Base-by-base conservation (phyloP, 805 yeast genomes). In the Debaryomyces maramus region DNA sequence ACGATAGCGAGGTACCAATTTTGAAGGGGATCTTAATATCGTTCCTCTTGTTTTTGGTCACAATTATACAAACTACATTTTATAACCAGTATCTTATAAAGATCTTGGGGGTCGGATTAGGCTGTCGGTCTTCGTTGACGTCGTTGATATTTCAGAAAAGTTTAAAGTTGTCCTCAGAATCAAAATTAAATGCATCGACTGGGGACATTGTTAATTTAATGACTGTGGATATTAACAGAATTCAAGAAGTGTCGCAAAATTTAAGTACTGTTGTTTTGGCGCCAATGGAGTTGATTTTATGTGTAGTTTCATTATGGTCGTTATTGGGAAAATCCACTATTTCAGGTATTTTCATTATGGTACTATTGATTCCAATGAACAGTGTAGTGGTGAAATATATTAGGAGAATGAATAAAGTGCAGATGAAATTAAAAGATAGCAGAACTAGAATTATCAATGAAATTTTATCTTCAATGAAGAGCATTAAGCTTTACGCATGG, bases 191-290 rank as follows among this genome's bases (percentile, higher is more conserved):
- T 13, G 67, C 75, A 47, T 64, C 88, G 2, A 76, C 90, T 2
- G 95, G 96, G 48, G 95, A 87, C 48, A 85, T 88, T 38, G 75
- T 88, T 48, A 88, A 86, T 52, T 70, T 83, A 53, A 75, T 86
- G 67, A 78, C 93, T 14, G 90, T 85, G 22, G 97, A 88, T 65
- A 80, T 85, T 9, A 65, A 67, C 34, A 70, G 85, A 45, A 65
- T 88, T 20, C 85, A 81, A 53, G 80, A 77, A 27, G 61, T 85
- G 39, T 60, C 78, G n/a, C 68, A 70, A 34, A 72, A 75, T 44
- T 61, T 81, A 18, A 82, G 78, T 47, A 68, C 73, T 4, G 51
- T 82, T 41, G 61, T 83, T 17, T 73, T 84, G 32, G 78, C 82
- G 1, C 88, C 88, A 4, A 58, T 79, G 13, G 70, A 80, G 42